phyloP scores from a whole-genome alignment of 495 filamentous ascomycete genomes.

The Extremus antarcticus region DNA sequence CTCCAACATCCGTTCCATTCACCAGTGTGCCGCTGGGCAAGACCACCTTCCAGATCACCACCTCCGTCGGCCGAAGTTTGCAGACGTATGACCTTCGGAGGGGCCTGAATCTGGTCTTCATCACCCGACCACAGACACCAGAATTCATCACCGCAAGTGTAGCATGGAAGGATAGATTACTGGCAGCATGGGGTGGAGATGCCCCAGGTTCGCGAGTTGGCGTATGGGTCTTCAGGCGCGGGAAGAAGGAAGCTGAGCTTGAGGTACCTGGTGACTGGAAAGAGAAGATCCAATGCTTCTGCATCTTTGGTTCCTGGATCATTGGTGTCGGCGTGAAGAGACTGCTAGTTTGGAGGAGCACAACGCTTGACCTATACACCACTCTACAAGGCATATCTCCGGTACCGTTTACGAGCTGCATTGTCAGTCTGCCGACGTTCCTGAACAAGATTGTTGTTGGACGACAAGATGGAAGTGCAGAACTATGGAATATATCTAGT shows the following conservation, averaged over 20 bases:
- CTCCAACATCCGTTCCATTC: conserved; percentile 80
- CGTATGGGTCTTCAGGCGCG: conserved; percentile 89
- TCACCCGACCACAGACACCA: conserved; percentile 82
- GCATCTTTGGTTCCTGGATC: conserved; percentile 86
- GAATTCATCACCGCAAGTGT: conserved; percentile 71
- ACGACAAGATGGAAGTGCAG: conserved; percentile 73
- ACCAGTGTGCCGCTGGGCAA: conserved; percentile 79
- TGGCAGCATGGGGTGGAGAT: conserved; percentile 70
- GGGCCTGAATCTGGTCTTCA: conserved; percentile 82
- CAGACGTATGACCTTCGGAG: conserved; percentile 90
- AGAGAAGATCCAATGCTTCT: conserved; percentile 63
- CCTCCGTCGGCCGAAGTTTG: conserved; percentile 75
- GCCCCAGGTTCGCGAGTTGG: conserved; percentile 44
- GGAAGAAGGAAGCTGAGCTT: conserved; percentile 72
- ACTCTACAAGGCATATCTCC: conserved; percentile 45
- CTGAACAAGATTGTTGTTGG: conserved; percentile 92
- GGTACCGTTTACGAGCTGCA: conserved; percentile 44
- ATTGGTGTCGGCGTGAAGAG: conserved; percentile 64
- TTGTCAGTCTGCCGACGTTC: conserved; percentile 81
- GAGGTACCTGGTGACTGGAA: conserved; percentile 47
- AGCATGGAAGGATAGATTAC: conserved; percentile 78
- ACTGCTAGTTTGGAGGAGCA: conserved; percentile 80
- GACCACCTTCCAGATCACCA: conserved; percentile 93
- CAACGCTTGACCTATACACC: conserved; percentile 81
- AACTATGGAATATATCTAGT: conserved; percentile 94